phyloP scores from a whole-genome alignment of 2,329 filamentous ascomycete genomes.

The Sporothrix phasma region DNA sequence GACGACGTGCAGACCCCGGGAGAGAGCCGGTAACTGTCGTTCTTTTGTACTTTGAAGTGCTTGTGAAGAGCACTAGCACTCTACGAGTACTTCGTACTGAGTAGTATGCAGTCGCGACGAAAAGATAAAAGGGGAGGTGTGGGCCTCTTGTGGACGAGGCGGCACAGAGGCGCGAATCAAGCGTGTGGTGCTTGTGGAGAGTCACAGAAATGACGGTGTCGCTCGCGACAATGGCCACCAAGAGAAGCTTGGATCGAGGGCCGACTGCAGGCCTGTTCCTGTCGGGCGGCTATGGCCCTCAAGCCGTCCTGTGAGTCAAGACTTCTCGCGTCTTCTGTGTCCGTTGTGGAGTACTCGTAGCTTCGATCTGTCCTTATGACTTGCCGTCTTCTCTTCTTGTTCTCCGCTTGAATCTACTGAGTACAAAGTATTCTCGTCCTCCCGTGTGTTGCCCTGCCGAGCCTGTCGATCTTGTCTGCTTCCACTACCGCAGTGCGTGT shows the following conservation, averaged over 20 bases:
- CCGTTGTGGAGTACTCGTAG: neutral
- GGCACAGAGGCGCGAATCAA: neutral
- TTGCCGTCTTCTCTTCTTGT: constrained; percentile 5
- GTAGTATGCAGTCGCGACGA: neutral
- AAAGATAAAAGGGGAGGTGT: constrained; percentile 6
- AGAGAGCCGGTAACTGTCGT: neutral
- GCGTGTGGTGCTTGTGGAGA: neutral
- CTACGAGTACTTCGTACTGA: neutral
- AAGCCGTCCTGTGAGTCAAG: neutral
- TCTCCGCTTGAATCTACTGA: neutral
- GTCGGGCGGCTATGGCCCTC: neutral
- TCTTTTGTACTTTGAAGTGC: neutral
- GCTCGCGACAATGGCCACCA: neutral
- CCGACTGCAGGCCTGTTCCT: neutral
- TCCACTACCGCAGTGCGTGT: neutral
- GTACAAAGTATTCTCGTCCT: no score
- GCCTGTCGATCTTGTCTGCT: neutral
- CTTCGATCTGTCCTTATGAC: neutral
- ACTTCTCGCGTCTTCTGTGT: neutral
- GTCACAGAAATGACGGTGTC: neutral
- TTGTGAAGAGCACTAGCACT: no score
- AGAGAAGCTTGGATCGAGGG: neutral
- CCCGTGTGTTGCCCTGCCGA: neutral
- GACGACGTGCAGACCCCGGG: neutral
- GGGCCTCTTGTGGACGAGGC: neutral